These are phyloP conservation scores for Picea abies DNA, from an alignment of 83 land plant species.

Conservation along the genomic window DNA sequence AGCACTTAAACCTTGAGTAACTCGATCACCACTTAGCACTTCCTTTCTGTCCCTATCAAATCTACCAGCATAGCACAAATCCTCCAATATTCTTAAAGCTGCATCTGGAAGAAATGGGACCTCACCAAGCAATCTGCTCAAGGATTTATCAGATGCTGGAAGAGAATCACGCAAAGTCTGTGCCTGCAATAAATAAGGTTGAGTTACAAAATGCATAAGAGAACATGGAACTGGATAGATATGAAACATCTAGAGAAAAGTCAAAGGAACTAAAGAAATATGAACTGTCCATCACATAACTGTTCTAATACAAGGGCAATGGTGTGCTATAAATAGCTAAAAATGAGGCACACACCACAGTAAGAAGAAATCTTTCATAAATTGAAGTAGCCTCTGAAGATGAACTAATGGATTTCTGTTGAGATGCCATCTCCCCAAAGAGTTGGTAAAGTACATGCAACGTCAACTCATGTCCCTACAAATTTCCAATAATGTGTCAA, in stretches of 20 bases:
- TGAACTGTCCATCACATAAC: neutral
- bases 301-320: neutral
- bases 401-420: slow-evolving; percentile 56
- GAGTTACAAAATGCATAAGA: neutral
- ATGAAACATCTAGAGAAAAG: no score
- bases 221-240: neutral
- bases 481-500: neutral
- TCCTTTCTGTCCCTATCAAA: slow-evolving; percentile 53
- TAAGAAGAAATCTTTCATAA: slow-evolving; percentile 66
- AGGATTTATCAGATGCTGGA: slow-evolving; percentile 91
- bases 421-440: slow-evolving; percentile 54
- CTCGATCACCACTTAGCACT: slow-evolving; percentile 65
- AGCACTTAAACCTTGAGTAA: slow-evolving; percentile 92
- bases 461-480: slow-evolving; percentile 86
- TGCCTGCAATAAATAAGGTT: slow-evolving; percentile 35
- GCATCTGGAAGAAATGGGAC: slow-evolving; percentile 78
- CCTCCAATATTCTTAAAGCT: slow-evolving; percentile 66
- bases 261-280: no score
- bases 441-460: slow-evolving; percentile 65
- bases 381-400: slow-evolving; percentile 54
- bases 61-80: slow-evolving; percentile 74
- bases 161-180: slow-evolving; percentile 77
- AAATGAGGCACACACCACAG: slow-evolving; percentile 40
- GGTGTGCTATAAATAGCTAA: neutral
- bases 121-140: slow-evolving; percentile 82